phyloP scores from a whole-genome alignment of 2,329 filamentous ascomycete genomes.

The Parascedosporium putredinis region DNA sequence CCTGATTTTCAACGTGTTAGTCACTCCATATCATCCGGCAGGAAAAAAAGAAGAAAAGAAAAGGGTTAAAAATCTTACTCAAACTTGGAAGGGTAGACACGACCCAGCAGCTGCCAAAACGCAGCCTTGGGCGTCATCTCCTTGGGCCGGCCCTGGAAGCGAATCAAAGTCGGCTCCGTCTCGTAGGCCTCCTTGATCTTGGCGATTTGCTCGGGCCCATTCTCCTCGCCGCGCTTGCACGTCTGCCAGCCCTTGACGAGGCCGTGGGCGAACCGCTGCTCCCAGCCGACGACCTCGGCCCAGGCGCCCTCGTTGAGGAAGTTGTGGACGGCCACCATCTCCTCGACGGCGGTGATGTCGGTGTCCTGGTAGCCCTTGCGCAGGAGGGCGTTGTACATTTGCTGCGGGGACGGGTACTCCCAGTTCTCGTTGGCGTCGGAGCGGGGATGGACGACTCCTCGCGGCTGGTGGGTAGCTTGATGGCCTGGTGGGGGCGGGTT shows the following conservation, averaged over 20 bases:
- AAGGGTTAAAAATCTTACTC: slow-evolving; percentile 45
- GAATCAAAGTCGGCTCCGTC: slow-evolving; percentile 60
- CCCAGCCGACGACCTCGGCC: slow-evolving; percentile 91
- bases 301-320: slow-evolving; percentile 97
- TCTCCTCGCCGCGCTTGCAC: slow-evolving; percentile 64
- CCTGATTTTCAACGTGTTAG: slow-evolving; percentile 28
- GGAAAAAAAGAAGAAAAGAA: too few species aligned
- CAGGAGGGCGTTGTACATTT: slow-evolving; percentile 98
- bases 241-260: slow-evolving; percentile 61
- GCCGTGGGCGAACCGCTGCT: slow-evolving; percentile 71
- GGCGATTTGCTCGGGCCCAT: slow-evolving; percentile 32
- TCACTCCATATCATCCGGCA: slow-evolving; percentile 3
- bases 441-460: slow-evolving; percentile 88
- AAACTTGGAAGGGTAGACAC: slow-evolving; percentile 70
- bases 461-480: slow-evolving; percentile 66
- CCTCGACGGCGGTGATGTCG: slow-evolving; percentile 82
- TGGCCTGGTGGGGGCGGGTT: slow-evolving; percentile 61
- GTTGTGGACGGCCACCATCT: slow-evolving; percentile 97
- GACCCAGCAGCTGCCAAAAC: slow-evolving; percentile 70
- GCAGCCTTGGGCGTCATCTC: slow-evolving; percentile 88
- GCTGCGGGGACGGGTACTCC: slow-evolving; percentile 97
- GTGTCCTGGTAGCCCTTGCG: slow-evolving; percentile 95
- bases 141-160: slow-evolving; percentile 81
- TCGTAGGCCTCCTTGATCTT: slow-evolving; percentile 30
- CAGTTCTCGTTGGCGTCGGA: slow-evolving; percentile 70